These are phyloP conservation scores for Aspergillus pseudotamarii DNA, from an alignment of 2,329 filamentous ascomycete species.

Conservation along the genomic window DNA sequence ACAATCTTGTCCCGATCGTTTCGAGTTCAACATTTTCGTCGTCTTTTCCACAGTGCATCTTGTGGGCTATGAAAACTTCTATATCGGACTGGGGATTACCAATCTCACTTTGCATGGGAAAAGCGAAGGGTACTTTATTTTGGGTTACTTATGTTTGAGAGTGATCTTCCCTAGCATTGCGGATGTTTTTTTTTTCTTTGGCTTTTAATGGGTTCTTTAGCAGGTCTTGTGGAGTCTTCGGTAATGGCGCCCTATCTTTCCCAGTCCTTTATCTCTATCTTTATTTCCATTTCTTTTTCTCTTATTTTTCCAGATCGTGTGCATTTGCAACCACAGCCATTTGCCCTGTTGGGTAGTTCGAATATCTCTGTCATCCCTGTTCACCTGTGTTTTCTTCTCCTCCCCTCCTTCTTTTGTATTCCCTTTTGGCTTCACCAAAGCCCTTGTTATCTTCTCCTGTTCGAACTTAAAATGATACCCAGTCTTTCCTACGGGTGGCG, in stretches of 20 bases:
- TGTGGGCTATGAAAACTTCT: background rate
- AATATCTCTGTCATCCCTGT: background rate
- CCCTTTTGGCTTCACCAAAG: background rate
- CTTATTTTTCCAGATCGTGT: background rate
- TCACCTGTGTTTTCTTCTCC: no score
- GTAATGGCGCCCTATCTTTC: background rate
- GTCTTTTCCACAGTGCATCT: background rate
- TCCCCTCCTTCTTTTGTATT: background rate
- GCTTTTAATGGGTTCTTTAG: background rate
- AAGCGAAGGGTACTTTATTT: background rate
- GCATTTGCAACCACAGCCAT: background rate
- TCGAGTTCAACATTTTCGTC: no score
- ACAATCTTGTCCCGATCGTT: background rate
- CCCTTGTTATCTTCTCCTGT: background rate
- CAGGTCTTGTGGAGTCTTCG: background rate
- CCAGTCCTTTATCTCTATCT: background rate
- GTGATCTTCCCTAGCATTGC: background rate
- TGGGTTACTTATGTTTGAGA: background rate
- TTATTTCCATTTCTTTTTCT: background rate
- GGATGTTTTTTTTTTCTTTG: background rate
- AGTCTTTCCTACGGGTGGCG: background rate
- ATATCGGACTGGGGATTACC: background rate
- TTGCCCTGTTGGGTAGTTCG: background rate
- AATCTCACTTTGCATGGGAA: background rate
- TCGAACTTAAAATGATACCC: conserved; percentile 1